These are phyloP conservation scores for Scutellaria minor DNA, from an alignment of 257 asterid genomes.

Conservation along the genomic window DNA sequence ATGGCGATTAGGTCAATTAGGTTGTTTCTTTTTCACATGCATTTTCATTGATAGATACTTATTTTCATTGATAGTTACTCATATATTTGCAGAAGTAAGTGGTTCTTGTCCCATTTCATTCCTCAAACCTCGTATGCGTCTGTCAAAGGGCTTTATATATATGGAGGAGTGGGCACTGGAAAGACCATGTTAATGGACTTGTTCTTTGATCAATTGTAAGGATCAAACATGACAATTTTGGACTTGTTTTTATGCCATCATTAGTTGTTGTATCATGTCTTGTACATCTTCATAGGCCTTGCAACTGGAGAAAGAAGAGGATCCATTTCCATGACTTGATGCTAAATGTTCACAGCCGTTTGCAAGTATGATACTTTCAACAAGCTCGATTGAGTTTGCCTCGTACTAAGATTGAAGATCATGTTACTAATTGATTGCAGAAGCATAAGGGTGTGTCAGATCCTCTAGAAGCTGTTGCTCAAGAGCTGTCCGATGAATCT, in stretches of 20 bases:
- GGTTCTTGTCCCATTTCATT: constrained; percentile 84
- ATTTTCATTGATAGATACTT: no score
- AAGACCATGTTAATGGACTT: constrained; percentile 93
- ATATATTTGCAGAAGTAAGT: constrained; percentile 62
- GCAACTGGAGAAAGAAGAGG: constrained; percentile 81
- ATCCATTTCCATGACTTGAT: constrained; percentile 88
- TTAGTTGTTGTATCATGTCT: constrained; percentile 20
- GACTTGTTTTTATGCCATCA: background rate
- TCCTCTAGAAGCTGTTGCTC: constrained; percentile 86
- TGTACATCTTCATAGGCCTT: constrained; percentile 53
- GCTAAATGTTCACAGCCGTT: constrained; percentile 80
- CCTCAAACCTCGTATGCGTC: constrained; percentile 68
- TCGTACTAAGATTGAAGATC: background rate
- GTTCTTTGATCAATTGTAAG: constrained; percentile 74
- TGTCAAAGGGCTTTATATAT: constrained; percentile 82
- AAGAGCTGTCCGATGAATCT: constrained; percentile 74
- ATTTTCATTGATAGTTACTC: no score
- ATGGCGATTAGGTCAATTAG: background rate
- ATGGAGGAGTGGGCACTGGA: constrained; percentile 94
- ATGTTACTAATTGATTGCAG: constrained; percentile 42
- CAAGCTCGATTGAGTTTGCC: background rate
- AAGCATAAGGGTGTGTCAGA: constrained; percentile 80
- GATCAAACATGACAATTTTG: constrained; percentile 24
- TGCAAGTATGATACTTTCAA: constrained; percentile 55
- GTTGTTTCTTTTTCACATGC: no score